A percentile compares a stretch with the other conserved stretches of the same genome.
Conservation (phyloP, 2,329 filamentous ascomycete species). For the Pseudocercospora eumusae region DNA sequence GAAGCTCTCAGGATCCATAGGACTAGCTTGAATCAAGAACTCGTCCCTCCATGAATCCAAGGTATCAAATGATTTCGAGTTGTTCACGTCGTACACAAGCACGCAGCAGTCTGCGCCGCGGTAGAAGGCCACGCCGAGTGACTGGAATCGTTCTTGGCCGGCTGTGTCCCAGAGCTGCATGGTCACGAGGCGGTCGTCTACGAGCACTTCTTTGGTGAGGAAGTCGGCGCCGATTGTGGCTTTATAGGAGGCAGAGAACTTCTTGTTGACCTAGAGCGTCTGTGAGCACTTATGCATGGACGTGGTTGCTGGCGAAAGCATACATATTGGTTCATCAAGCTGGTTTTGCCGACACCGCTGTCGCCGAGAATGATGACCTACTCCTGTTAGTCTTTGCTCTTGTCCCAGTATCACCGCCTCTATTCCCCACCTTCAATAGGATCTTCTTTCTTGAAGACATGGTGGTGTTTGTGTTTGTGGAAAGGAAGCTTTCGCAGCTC, state of each 20-base stretch:
- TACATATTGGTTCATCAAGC: slow-evolving; percentile 99
- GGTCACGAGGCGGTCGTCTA: slow-evolving; percentile 94
- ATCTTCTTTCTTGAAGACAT: slow-evolving; percentile 46
- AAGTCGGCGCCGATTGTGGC: slow-evolving; percentile 99
- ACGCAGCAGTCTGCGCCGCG: slow-evolving; percentile 97
- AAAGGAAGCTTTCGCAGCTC: slow-evolving; percentile 1
- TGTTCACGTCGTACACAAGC: slow-evolving; percentile 97
- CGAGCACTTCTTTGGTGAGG: slow-evolving; percentile 93
- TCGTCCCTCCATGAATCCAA: slow-evolving; percentile 98
- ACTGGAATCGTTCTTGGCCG: slow-evolving; percentile 96
- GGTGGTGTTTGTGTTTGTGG: slow-evolving; percentile 7
- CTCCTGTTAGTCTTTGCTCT: slow-evolving; percentile 21
- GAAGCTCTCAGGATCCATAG: slow-evolving; percentile 94
- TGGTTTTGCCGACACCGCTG: slow-evolving; percentile 98
- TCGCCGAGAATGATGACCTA: slow-evolving; percentile 99
- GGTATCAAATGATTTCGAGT: slow-evolving; percentile 97
- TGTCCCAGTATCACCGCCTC: neutral
- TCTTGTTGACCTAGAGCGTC: slow-evolving; percentile 86
- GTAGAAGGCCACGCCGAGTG: slow-evolving; percentile 95
- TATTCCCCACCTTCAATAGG: slow-evolving; percentile 39
- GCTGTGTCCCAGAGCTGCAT: slow-evolving; percentile 99
- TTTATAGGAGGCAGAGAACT: slow-evolving; percentile 99
- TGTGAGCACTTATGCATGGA: slow-evolving; percentile 14
- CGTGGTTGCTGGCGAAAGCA: slow-evolving; percentile 40
- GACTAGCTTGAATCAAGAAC: slow-evolving; percentile 95